Evolutionary conservation across 2,329 filamentous ascomycete species (phyloP).

Genomic region (Fusarium tuaranense): DNA sequence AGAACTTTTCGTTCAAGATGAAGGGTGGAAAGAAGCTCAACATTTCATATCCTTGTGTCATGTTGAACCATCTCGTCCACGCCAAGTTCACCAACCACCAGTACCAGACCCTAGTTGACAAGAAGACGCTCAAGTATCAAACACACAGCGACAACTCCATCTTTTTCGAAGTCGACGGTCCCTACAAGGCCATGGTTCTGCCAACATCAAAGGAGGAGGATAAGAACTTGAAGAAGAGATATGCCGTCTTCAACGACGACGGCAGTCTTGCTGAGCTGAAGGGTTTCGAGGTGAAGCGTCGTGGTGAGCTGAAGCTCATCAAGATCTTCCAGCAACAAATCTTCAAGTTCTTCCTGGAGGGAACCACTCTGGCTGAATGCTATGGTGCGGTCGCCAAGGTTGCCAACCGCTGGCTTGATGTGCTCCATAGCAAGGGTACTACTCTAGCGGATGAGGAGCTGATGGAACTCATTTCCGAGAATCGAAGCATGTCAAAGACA

Average conservation of each 20-base stretch:
- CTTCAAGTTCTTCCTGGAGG: slow-evolving; percentile 99
- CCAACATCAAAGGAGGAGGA: slow-evolving; percentile 99
- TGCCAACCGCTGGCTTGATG: slow-evolving; percentile 96
- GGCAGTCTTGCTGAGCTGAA: slow-evolving; percentile 95
- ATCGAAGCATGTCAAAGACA: slow-evolving; percentile 97
- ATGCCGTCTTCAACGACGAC: slow-evolving; percentile 98
- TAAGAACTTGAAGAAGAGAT: slow-evolving; percentile 99
- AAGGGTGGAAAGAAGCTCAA: slow-evolving; percentile 95
- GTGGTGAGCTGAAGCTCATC: slow-evolving; percentile 98
- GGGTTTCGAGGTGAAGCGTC: slow-evolving; percentile 96
- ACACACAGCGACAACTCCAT: slow-evolving; percentile 99
- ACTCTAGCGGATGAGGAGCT: slow-evolving; percentile 96
- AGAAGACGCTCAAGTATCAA: slow-evolving; percentile 86
- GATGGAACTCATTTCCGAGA: slow-evolving; percentile 99
- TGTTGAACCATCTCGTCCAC: slow-evolving; percentile 98
- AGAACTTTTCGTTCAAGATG: slow-evolving; percentile 94
- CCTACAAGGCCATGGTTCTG: slow-evolving; percentile 96
- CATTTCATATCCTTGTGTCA: slow-evolving; percentile 98
- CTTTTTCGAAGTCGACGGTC: slow-evolving; percentile 98
- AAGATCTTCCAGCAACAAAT: slow-evolving; percentile 99
- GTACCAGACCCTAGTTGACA: slow-evolving; percentile 90
- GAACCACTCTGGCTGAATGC: slow-evolving; percentile 85
- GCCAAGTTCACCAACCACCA: slow-evolving; percentile 96
- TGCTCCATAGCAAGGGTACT: slow-evolving; percentile 86
- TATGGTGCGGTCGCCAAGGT: slow-evolving; percentile 94